Evolutionary conservation across 2,329 filamentous ascomycete species (phyloP), one percentile per base, ranked within the genome.

Genomic region (Fusarium sp.): DNA sequence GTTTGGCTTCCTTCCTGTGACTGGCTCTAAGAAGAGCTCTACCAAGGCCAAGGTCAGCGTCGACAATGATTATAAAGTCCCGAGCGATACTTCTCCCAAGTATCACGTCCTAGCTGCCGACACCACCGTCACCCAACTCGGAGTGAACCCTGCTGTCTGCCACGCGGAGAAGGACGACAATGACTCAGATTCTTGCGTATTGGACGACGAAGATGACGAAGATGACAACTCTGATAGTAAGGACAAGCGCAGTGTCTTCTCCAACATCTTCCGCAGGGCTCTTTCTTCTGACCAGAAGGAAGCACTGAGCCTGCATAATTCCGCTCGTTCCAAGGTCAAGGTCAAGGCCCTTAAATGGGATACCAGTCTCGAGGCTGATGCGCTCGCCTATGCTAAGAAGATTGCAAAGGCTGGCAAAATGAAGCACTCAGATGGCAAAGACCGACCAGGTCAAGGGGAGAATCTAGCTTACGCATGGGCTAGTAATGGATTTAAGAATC

Each of bases 391-490:
- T 15, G 72, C 72, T 1, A 59, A 70, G 31, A 50, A 69, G 15
- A 38, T 74, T 11, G 72, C 67, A 8, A 49, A 62, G 31, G 16
- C 20, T 16, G 61, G 58, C 4, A 69, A 63, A n/a, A 33, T 74
- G 16, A 2, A 23, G 0, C 72, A 74, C 8, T 74, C 72, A 6
- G 2, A 36, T 0, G 20, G 26, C 11, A 42, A 23, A 1, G 36
- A 62, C 0, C 60, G 72, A 4, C 62, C 62, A 0, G 65, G 66
- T 6, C 69, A 74, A 34, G 72, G 72, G 0, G 72, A 74, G 36
- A 74, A 74, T 2, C 20, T 74, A 7, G 72, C 62, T 3, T 74
- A 67, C n/a, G 63, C 49, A 12, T 63, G 42, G 67, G 61, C 71
- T 4, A 64, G 58, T 9, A 41, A 28, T 11, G 46, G 53, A 0